phyloP scores from a whole-genome alignment of 352 stramenopile genomes.

The Phytophthora crassamura region DNA sequence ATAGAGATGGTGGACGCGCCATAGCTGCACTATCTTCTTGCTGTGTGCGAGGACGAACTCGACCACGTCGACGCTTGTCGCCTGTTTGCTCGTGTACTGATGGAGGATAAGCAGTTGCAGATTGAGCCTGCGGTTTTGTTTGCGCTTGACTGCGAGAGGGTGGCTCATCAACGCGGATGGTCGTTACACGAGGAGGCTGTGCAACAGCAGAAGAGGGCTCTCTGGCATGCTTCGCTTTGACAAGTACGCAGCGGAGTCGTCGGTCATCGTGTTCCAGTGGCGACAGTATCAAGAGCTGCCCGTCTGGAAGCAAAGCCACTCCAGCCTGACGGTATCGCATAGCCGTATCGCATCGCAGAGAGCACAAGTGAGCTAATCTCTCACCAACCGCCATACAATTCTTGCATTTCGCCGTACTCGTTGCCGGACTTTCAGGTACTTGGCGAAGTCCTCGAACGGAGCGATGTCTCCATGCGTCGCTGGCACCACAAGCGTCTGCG shows the following conservation, averaged over 20 bases:
- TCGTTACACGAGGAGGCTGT: slow-evolving; percentile 31
- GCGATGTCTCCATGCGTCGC: slow-evolving; percentile 22
- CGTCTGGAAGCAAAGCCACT: slow-evolving; percentile 53
- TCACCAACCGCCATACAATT: neutral
- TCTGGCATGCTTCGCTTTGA: slow-evolving; percentile 45
- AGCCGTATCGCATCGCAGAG: too few relatives aligned
- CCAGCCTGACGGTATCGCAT: slow-evolving; percentile 47
- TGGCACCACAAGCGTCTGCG: slow-evolving; percentile 54
- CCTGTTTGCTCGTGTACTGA: neutral
- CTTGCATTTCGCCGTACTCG: slow-evolving; percentile 38
- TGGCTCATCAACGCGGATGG: slow-evolving; percentile 37
- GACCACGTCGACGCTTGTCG: slow-evolving; percentile 19
- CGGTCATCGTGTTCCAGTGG: slow-evolving; percentile 48
- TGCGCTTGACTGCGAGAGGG: slow-evolving; percentile 5
- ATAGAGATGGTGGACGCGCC: neutral
- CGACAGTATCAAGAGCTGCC: slow-evolving; percentile 59
- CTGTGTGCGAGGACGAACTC: slow-evolving; percentile 15
- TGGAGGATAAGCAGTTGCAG: slow-evolving; percentile 6
- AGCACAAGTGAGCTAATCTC: neutral
- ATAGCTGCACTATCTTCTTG: slow-evolving; percentile 11
- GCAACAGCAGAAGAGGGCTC: slow-evolving; percentile 19
- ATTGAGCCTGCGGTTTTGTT: neutral
- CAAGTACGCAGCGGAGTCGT: slow-evolving; percentile 58
- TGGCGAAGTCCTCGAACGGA: slow-evolving; percentile 55
- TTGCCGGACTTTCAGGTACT: slow-evolving; percentile 60